Evolutionary conservation across 805 yeast genomes (phyloP), one percentile per base, ranked within the genome.

Genomic region (Yueomyces sinensis): DNA sequence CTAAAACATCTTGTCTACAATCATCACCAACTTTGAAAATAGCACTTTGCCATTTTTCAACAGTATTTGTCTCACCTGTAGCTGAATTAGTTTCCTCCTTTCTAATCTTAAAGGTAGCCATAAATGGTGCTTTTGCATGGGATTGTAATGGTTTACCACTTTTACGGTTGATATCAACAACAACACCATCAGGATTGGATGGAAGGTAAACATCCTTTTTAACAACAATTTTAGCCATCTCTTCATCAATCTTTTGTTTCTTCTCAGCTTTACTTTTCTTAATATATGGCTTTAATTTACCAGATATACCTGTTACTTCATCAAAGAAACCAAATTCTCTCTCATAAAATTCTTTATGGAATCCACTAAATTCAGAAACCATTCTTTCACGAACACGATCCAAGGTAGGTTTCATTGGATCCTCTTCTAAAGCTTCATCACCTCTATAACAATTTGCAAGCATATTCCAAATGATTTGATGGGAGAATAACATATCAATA

Each of bases 11-110:
- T 58, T 91, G 99, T 46, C 99, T 72, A 63, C 97, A 89, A 59
- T 91, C 99, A 61, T 91, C 99, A 40, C 99, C 99, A 36, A 91
- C 98, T 58, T 91, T 91, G 71, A 91, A 91, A 55, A 91, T 93
- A 13, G 98, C 98, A 51, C 93, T 76, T 52, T 86, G 86, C 93
- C 94, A 81, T 43, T 67, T 72, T 33, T 82, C 89, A 33, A 72
- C 54, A 4, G 69, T 66, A 5, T 51, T 43, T n/a, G 42, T 44
- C 20, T 50, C 66, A 30, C 67, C 69, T 13, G 52, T 49, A 16
- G 62, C 65, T 13, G 58, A 58, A 35, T 52, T 50, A n/a, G 33
- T 33, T 14, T 70, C 65, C 4, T 72, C 71, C 45, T 74, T 76
- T 32, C 70, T 68, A 45, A 91, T 86, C 57, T 76, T 81, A 66